phyloP scores from a whole-genome alignment of 495 filamentous ascomycete genomes.

The Viridothelium virens region DNA sequence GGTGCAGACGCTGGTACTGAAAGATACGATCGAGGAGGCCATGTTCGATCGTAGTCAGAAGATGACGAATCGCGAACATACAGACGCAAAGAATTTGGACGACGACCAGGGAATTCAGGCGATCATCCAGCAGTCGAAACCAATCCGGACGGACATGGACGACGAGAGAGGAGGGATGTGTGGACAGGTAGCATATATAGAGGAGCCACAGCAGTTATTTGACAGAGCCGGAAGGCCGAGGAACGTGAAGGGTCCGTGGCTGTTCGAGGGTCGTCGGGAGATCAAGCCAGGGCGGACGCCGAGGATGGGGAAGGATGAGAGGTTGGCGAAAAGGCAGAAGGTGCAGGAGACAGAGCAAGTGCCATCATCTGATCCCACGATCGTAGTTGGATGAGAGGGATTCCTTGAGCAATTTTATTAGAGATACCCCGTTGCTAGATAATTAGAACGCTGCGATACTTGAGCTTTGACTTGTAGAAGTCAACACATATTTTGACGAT shows the following conservation, averaged over 20 bases:
- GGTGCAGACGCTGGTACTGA: conserved; percentile 72
- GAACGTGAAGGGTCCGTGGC: not conserved
- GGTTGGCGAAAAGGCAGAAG: not conserved
- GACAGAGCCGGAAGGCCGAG: conserved; percentile 31
- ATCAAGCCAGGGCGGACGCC: not conserved
- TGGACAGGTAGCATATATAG: conserved; percentile 50
- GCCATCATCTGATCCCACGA: conserved; percentile 1
- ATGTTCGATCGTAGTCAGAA: conserved; percentile 65
- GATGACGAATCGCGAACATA: conserved; percentile 72
- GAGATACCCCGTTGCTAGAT: not conserved
- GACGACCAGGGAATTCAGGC: conserved; percentile 70
- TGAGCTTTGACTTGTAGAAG: not conserved
- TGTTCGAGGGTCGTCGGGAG: not conserved
- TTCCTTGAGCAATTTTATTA: not conserved
- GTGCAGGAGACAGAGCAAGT: not conserved
- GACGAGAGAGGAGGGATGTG: conserved; percentile 35
- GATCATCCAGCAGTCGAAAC: conserved; percentile 67
- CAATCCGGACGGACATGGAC: conserved; percentile 49
- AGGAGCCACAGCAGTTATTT: conserved; percentile 52
- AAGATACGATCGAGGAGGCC: conserved; percentile 74
- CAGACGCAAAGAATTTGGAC: conserved; percentile 58
- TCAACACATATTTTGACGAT: not conserved
- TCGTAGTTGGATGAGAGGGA: not conserved
- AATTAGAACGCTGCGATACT: not conserved
- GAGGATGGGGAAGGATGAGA: not conserved